Evolutionary conservation across 176 grass and related monocot genomes (phyloP).

Genomic region (Melocanna baccifera): DNA sequence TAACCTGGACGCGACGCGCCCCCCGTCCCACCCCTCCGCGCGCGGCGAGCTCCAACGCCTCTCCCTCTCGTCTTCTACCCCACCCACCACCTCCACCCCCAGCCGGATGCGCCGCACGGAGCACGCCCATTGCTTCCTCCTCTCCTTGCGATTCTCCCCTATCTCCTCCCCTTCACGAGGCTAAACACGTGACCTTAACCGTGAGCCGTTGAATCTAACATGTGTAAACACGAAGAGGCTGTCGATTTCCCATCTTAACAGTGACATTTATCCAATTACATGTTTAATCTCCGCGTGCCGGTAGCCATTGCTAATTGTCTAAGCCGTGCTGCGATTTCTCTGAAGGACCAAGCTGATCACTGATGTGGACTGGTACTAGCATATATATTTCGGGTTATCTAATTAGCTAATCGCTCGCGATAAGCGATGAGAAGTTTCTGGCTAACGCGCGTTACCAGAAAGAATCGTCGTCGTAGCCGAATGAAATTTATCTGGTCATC

Average conservation of each 20-base stretch:
- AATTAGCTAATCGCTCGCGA: neutral
- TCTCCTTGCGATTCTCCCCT: neutral
- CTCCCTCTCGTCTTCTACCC: neutral
- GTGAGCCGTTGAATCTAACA: no score
- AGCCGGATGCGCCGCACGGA: neutral
- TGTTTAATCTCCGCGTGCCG: no score
- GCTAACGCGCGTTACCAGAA: neutral
- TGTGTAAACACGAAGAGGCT: no score
- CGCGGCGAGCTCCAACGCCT: no score
- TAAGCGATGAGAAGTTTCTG: neutral
- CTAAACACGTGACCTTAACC: no score
- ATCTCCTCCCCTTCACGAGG: no score
- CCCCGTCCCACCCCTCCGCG: no score
- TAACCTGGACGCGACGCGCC: neutral
- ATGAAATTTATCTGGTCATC: neutral
- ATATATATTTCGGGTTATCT: neutral
- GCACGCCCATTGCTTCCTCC: neutral
- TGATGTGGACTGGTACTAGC: neutral
- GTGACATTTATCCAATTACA: no score
- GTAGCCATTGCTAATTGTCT: neutral
- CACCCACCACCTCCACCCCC: neutral
- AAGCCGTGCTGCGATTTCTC: neutral
- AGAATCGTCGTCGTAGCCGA: neutral
- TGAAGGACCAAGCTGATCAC: slow-evolving; percentile 8
- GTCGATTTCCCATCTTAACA: no score